These are phyloP conservation scores for Kalmanozyma brasiliensis DNA, from an alignment of 1,284 basidiomycete genomes.

Conservation along the genomic window DNA sequence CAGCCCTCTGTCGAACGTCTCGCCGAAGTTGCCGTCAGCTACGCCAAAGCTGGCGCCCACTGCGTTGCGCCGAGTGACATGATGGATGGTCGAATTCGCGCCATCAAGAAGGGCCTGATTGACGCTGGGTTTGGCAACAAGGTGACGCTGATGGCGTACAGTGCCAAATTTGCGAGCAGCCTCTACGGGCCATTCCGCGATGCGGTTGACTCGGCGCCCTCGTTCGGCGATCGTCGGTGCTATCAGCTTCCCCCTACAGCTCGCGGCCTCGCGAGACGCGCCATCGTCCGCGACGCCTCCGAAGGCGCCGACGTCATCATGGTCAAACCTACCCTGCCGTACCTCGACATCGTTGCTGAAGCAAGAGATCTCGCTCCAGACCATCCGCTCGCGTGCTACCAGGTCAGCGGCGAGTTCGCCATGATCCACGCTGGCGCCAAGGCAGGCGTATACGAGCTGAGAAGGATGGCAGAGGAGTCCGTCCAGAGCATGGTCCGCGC, in stretches of 20 bases:
- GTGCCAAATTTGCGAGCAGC: slow-evolving; percentile 98
- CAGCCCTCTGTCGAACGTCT: slow-evolving; percentile 76
- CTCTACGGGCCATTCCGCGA: slow-evolving; percentile 98
- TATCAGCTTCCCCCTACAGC: slow-evolving; percentile 93
- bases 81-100: slow-evolving; percentile 96
- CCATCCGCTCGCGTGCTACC: slow-evolving; percentile 90
- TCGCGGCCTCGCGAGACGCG: slow-evolving; percentile 89
- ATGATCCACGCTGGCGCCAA: slow-evolving; percentile 94
- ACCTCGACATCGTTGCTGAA: slow-evolving; percentile 94
- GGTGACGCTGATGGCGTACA: slow-evolving; percentile 90
- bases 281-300: slow-evolving; percentile 85
- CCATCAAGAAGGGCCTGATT: slow-evolving; percentile 87
- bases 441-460: slow-evolving; percentile 91
- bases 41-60: slow-evolving; percentile 93
- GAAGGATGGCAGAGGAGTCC: slow-evolving; percentile 92
- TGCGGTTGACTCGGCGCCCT: slow-evolving; percentile 91
- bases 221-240: slow-evolving; percentile 94
- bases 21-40: slow-evolving; percentile 89
- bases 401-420: slow-evolving; percentile 83
- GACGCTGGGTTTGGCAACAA: slow-evolving; percentile 80
- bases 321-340: slow-evolving; percentile 96
- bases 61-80: slow-evolving; percentile 99
- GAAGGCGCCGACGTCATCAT: slow-evolving; percentile 99
- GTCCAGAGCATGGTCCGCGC: slow-evolving; percentile 89
- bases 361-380: slow-evolving; percentile 83